A percentile compares a stretch with the other conserved stretches of the same genome.
These are phyloP conservation scores for Aspergillus calidoustus DNA, from an alignment of 2,329 filamentous ascomycete species.

Conservation along the genomic window DNA sequence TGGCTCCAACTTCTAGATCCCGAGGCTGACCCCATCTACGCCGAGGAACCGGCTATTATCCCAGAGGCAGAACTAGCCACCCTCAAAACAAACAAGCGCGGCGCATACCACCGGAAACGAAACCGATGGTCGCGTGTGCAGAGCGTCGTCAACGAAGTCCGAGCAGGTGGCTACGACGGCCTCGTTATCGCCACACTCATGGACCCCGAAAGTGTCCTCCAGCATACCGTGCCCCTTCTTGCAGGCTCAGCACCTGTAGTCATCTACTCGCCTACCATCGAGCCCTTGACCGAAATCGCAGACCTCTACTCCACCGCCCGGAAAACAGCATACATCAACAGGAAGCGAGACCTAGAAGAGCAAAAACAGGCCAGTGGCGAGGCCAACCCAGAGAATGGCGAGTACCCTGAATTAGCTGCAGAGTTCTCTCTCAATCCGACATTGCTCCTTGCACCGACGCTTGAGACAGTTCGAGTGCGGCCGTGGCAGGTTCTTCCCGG, in stretches of 20 bases:
- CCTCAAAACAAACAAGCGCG: slow-evolving; percentile 81
- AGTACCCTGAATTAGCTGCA: slow-evolving; percentile 44
- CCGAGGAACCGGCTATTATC: slow-evolving; percentile 64
- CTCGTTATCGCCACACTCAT: slow-evolving; percentile 81
- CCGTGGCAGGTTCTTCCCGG: slow-evolving; percentile 91
- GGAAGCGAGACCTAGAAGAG: slow-evolving; percentile 36
- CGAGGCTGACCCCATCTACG: slow-evolving; percentile 73
- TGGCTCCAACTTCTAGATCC: slow-evolving; percentile 92
- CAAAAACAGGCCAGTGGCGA: slow-evolving; percentile 11
- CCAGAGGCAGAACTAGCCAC: slow-evolving; percentile 65
- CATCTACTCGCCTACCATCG: slow-evolving; percentile 80
- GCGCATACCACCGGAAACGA: slow-evolving; percentile 86
- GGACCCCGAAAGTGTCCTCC: slow-evolving; percentile 77
- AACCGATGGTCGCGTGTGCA: slow-evolving; percentile 76
- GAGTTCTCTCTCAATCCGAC: slow-evolving; percentile 91
- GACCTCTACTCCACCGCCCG: slow-evolving; percentile 85
- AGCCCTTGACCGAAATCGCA: slow-evolving; percentile 75
- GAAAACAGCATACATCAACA: slow-evolving; percentile 69
- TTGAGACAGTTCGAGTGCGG: slow-evolving; percentile 80
- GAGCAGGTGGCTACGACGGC: slow-evolving; percentile 78
- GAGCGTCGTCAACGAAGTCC: slow-evolving; percentile 74
- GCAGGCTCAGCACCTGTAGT: slow-evolving; percentile 82
- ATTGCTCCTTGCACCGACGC: slow-evolving; percentile 73
- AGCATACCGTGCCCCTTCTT: slow-evolving; percentile 76
- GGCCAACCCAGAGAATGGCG: slow-evolving; percentile 16